phyloP scores from a whole-genome alignment of 225 moss, liverwort and hornwort genomes.

The Takakia lepidozioides region DNA sequence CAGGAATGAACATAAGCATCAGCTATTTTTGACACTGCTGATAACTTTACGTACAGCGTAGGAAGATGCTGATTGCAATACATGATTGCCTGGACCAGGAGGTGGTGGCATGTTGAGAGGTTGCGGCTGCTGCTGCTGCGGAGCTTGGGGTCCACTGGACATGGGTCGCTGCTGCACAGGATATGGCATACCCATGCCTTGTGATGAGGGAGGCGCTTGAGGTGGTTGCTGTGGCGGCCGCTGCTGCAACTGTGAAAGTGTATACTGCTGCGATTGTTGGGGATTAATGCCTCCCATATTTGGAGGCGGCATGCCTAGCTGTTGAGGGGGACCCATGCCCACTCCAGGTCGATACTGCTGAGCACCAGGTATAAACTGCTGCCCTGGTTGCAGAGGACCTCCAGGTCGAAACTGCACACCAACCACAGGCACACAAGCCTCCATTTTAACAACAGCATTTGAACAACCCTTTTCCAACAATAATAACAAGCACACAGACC shows the following conservation, averaged over 20 bases:
- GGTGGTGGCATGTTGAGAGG: slow-evolving; percentile 54
- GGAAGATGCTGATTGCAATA: slow-evolving; percentile 87
- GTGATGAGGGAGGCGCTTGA: slow-evolving; percentile 63
- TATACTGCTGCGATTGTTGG: slow-evolving; percentile 62
- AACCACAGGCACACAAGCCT: background rate
- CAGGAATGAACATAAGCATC: slow-evolving; percentile 13
- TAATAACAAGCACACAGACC: too few relatives aligned
- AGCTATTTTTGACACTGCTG: too few relatives aligned
- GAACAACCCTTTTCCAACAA: too few relatives aligned
- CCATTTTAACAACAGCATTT: too few relatives aligned
- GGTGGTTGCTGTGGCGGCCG: slow-evolving; percentile 66
- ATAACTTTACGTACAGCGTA: slow-evolving; percentile 78
- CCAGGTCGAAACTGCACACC: slow-evolving; percentile 73
- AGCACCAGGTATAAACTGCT: slow-evolving; percentile 78
- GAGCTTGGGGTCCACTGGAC: slow-evolving; percentile 51
- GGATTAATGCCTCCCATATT: slow-evolving; percentile 72
- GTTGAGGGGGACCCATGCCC: slow-evolving; percentile 80
- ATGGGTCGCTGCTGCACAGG: slow-evolving; percentile 71
- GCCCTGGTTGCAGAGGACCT: slow-evolving; percentile 81
- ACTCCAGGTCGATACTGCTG: slow-evolving; percentile 85
- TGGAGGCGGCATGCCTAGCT: slow-evolving; percentile 75
- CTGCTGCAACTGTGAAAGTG: slow-evolving; percentile 48
- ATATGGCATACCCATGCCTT: slow-evolving; percentile 73
- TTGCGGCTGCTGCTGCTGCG: slow-evolving; percentile 67
- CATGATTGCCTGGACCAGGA: slow-evolving; percentile 68